Evolutionary conservation across 2,329 filamentous ascomycete genomes (phyloP), one percentile per base, ranked within the genome.

Genomic region (Xylaria sp.): DNA sequence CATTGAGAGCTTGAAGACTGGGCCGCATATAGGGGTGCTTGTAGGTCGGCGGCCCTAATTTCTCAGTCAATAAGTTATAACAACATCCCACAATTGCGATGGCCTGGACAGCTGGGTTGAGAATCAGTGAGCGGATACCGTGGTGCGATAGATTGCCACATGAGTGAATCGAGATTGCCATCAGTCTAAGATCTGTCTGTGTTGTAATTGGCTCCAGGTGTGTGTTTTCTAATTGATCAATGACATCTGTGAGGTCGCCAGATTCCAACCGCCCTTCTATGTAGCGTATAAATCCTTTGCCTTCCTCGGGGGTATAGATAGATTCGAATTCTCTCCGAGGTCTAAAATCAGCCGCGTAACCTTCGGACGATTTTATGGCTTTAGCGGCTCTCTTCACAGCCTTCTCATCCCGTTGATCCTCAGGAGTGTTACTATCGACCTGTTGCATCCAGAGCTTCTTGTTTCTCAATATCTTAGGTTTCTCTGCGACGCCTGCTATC

Each of bases 121-220:
- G 81, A 1, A 94, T 81, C 22, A 99, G 86, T 0, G 95, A 96
- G 15, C 93, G 90, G 64, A 99, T 90, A 10, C 92, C 96, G 76
- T 96, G 94, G 78, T 99, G 96, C 0, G 96, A 92, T n/a, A 99
- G 88, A 73, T 99, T 98, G 31, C 96, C 96, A 77, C 96, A 99
- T 0, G 95, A 98, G 79, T 99, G 96, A 20, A 99, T 92, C 0
- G 96, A 98, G 33, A 98, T 90, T 17, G 95, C 92, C 90, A 97
- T 94, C 42, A 96, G 83, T 10, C 81, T 81, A 67, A 84, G 81
- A 15, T 83, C 79, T 20, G 77, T 71, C 64, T 79, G 74, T 54
- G 77, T 67, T 5, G 71, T 63, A 50, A 69, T 67, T 15, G 67
- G 36, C 47, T 44, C 74, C 17, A 61, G 63, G 29, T 57, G 63